Base-by-base conservation (phyloP, 257 asterid genomes). In the Linderniella brevidens region DNA sequence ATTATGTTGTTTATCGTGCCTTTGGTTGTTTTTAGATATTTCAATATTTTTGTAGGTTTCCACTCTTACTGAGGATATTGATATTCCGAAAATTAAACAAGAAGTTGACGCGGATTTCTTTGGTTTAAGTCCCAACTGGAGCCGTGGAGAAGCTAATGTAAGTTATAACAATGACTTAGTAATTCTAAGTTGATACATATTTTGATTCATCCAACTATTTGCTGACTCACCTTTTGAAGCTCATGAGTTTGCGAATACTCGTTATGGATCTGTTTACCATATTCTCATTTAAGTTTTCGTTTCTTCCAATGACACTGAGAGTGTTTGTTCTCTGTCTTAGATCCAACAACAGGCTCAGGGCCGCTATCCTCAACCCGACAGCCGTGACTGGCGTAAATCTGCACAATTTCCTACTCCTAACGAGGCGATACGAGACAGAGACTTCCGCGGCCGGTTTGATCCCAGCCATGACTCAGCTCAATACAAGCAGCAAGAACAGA, bases 71-170 rank as follows among this genome's bases (percentile, higher is more conserved):
- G 92, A 86, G 55, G 81, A 67, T n/a, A 75, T 90, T 49, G 81
- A 67, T n/a, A 75, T 90, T 49, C 62, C 73, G n/a, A 72, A 63
- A 67, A 75, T 77, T 50, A 90, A 85, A 63, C 85, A 73, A 67
- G 96, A 79, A 65, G 61, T 85, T 58, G 99, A 81, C 50, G 75
- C 83, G 54, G 99, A 90, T 39, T 76, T 71, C 76, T 75, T 73
- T 73, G 94, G 92, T 29, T 56, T 60, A 46, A 92, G 86, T 48
- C 76, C 77, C 39, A 71, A 53, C 64, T 86, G 92, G 94, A 68
- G 58, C 25, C 93, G 66, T 44, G 84, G 55, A 18, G 94, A 85
- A 67, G 71, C 49, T 47, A 74, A 49, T 73, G 99, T 90, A 66
- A 69, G 92, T 64, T 48, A 25, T 6, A 25, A 25, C n/a, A n/a